These are phyloP conservation scores for Penicillium subrubescens DNA, from an alignment of 495 filamentous ascomycete species.

Conservation along the genomic window DNA sequence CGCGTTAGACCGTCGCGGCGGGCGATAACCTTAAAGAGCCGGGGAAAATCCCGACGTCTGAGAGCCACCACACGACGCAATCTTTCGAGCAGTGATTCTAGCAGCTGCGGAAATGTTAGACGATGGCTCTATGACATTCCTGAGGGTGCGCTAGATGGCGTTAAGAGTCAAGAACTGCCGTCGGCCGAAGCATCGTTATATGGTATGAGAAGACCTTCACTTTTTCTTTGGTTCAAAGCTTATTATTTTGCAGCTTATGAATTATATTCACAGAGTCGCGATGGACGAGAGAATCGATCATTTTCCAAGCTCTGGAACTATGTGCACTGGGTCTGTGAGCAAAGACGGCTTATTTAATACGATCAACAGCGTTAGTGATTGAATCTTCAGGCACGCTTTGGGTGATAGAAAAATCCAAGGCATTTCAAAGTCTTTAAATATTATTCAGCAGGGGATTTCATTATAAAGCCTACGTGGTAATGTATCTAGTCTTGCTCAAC, in stretches of 20 bases:
- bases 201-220: slow-evolving; percentile 3
- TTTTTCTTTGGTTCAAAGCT: not conserved
- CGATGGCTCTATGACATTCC: slow-evolving; percentile 1
- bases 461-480: not conserved
- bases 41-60: no score
- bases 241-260: not conserved
- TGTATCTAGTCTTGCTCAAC: not conserved
- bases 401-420: no score
- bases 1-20: no score
- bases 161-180: slow-evolving; percentile 1
- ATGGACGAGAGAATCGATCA: not conserved
- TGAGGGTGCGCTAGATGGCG: not conserved
- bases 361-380: no score
- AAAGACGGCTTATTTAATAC: no score
- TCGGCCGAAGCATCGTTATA: slow-evolving; percentile 1
- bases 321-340: no score
- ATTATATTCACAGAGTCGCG: not conserved
- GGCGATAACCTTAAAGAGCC: no score
- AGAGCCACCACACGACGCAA: not conserved
- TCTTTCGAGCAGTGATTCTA: slow-evolving; percentile 6
- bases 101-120: not conserved
- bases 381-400: no score
- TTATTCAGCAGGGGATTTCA: not conserved
- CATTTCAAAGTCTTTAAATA: not conserved
- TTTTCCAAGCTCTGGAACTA: no score